These are phyloP conservation scores for Batkoa obscura DNA, from an alignment of 371 early-diverging fungal species.

Conservation along the genomic window DNA sequence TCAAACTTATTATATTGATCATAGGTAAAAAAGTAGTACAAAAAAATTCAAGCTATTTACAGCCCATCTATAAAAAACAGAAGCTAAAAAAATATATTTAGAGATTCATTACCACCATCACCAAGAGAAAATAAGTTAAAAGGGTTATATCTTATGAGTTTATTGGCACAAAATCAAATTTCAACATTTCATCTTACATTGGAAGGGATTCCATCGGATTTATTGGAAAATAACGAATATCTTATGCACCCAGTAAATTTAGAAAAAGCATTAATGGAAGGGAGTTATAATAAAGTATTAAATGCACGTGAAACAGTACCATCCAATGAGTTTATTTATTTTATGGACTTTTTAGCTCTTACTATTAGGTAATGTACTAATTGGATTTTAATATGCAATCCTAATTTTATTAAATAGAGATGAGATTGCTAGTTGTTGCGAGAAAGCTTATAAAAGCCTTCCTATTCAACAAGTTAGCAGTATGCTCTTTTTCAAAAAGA, in stretches of 20 bases:
- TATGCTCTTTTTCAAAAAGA: constrained; percentile 61
- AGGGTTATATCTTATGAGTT: constrained; percentile 77
- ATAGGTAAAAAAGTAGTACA: constrained; percentile 25
- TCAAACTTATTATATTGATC: constrained; percentile 69
- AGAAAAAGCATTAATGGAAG: constrained; percentile 89
- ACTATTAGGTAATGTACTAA: constrained; percentile 53
- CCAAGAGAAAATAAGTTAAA: constrained; percentile 66
- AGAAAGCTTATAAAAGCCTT: constrained; percentile 72
- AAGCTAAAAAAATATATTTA: not conserved
- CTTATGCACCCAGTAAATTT: constrained; percentile 81
- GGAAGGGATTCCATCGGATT: constrained; percentile 70
- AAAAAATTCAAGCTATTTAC: not conserved
- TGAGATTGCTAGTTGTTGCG: constrained; percentile 87
- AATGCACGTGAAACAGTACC: constrained; percentile 68
- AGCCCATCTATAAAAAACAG: too few species aligned
- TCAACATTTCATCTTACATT: constrained; percentile 90
- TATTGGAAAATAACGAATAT: constrained; percentile 52
- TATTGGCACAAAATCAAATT: constrained; percentile 81
- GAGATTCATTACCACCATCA: constrained; percentile 36
- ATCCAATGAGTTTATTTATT: constrained; percentile 73
- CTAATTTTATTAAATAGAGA: constrained; percentile 34
- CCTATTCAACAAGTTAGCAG: constrained; percentile 76
- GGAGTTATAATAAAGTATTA: constrained; percentile 90
- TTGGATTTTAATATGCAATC: not conserved
- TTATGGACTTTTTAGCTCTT: constrained; percentile 77